Evolutionary conservation across 1,139 yeast species (phyloP).

Genomic region (Debaryomycetaceae sp.): DNA sequence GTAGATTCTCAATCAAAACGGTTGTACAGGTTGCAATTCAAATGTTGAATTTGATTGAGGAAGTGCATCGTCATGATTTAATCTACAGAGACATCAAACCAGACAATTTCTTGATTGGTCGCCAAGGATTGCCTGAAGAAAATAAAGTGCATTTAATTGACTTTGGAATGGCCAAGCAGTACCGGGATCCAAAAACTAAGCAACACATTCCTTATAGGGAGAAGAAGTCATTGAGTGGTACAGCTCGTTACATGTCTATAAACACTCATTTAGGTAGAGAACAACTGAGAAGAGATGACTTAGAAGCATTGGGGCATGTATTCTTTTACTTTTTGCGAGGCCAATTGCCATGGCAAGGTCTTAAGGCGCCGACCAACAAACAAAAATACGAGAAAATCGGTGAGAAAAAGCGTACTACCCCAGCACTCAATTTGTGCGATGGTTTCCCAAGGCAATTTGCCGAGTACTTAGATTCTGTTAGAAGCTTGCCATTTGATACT

Average conservation of each 20-base stretch:
- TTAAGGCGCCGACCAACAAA: conserved; percentile 96
- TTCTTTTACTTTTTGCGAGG: conserved; percentile 92
- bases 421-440: conserved; percentile 71
- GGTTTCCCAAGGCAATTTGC: conserved; percentile 87
- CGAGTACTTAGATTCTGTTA: conserved; percentile 77
- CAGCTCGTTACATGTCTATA: conserved; percentile 96
- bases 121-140: conserved; percentile 52
- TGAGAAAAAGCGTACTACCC: conserved; percentile 85
- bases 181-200: conserved; percentile 90
- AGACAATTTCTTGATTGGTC: conserved; percentile 86
- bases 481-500: conserved; percentile 84
- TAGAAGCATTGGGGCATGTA: conserved; percentile 94
- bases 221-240: conserved; percentile 89
- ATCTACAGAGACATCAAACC: conserved; percentile 96
- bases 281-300: conserved; percentile 92
- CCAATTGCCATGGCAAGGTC: conserved; percentile 97
- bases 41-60: conserved; percentile 83
- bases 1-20: conserved; percentile 82
- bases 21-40: conserved; percentile 89
- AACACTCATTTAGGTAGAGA: conserved; percentile 97
- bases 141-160: conserved; percentile 67
- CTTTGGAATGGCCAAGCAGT: conserved; percentile 98
- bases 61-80: conserved; percentile 84
- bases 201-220: conserved; percentile 97
- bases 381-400: conserved; percentile 96